These are phyloP conservation scores for Fusarium incarnatum DNA, from an alignment of 2,329 filamentous ascomycete genomes.

Conservation along the genomic window DNA sequence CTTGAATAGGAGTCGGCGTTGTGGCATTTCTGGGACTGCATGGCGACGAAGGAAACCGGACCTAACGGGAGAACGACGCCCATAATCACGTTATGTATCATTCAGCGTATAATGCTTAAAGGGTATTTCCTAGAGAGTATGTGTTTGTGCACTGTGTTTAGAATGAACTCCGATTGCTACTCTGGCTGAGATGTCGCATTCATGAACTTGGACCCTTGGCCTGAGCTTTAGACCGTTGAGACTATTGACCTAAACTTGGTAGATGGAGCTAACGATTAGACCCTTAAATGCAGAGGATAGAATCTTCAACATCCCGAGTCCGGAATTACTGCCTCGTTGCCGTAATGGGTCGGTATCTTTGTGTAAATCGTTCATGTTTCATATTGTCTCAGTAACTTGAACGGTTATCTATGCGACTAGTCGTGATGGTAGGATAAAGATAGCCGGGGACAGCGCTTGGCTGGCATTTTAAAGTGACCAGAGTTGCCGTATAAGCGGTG, in stretches of 20 bases:
- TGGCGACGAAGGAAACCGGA: slow-evolving; percentile 37
- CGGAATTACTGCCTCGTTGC: not conserved
- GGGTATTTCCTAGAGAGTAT: slow-evolving; percentile 3
- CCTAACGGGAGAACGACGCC: slow-evolving; percentile 24
- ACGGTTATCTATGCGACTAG: not conserved
- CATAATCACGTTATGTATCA: slow-evolving; percentile 38
- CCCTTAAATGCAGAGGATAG: not conserved
- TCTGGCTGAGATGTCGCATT: slow-evolving; percentile 4
- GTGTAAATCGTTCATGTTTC: slow-evolving; percentile 21
- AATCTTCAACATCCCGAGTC: no score
- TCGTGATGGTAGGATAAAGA: not conserved
- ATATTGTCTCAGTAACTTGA: not conserved
- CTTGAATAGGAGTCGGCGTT: slow-evolving; percentile 49
- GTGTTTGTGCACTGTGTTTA: not conserved
- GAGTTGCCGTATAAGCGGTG: slow-evolving; percentile 2
- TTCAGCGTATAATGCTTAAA: slow-evolving; percentile 26
- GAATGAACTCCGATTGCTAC: not conserved
- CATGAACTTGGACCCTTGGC: slow-evolving; percentile 19
- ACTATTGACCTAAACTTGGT: not conserved
- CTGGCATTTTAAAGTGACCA: not conserved
- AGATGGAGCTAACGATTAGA: not conserved
- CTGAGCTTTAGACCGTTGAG: slow-evolving; percentile 16
- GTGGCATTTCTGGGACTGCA: slow-evolving; percentile 46
- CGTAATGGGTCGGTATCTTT: not conserved
- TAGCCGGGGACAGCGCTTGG: not conserved